Evolutionary conservation across 2,329 filamentous ascomycete species (phyloP).

Genomic region (Aspergillus uvarum): DNA sequence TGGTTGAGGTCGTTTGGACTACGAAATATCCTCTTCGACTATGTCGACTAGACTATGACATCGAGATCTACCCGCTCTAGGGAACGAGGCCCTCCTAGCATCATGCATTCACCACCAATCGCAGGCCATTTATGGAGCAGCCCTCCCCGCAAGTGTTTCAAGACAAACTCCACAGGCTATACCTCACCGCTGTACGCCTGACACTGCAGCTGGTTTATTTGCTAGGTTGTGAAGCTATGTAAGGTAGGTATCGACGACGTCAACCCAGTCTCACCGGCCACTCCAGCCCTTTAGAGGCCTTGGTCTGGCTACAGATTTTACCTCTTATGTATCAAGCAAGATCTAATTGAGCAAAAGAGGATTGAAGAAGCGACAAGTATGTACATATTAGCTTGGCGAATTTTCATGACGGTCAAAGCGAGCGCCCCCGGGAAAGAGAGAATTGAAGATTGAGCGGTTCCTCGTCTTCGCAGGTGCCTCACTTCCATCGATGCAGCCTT

Average conservation of each 20-base stretch:
- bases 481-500: neutral
- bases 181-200: neutral
- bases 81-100: neutral
- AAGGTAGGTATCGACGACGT: neutral
- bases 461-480: constrained; percentile 7
- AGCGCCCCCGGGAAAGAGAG: neutral
- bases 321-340: too few relatives aligned
- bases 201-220: neutral
- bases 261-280: neutral
- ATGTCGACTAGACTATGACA: too few relatives aligned
- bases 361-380: too few relatives aligned
- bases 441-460: constrained; percentile 11
- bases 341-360: too few relatives aligned
- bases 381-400: too few relatives aligned
- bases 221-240: neutral
- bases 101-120: neutral
- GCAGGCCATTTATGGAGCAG: neutral
- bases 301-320: neutral
- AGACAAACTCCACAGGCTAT: neutral
- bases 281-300: neutral
- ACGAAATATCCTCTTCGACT: too few relatives aligned
- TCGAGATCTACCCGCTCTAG: neutral
- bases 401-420: too few relatives aligned
- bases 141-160: neutral
- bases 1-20: too few relatives aligned